A percentile compares a stretch with the other conserved stretches of the same genome.
phyloP scores from a whole-genome alignment of 1,284 basidiomycete genomes.

The Porogramme epimiltina region DNA sequence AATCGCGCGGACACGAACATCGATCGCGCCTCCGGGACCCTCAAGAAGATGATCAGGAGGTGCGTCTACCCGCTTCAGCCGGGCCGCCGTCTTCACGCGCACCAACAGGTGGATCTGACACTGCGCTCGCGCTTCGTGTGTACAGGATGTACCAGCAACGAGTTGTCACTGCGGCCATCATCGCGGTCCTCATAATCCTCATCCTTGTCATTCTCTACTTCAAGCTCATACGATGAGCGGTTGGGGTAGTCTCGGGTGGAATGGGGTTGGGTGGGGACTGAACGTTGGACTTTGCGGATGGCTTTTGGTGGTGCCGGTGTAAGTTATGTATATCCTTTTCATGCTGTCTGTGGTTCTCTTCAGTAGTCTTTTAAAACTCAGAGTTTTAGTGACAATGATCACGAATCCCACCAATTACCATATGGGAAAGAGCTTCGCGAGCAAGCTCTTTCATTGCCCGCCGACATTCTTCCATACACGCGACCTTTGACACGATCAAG shows the following conservation, averaged over 20 bases:
- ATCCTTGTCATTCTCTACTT: constrained; percentile 74
- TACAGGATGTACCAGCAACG: constrained; percentile 82
- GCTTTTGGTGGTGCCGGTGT: constrained; percentile 3
- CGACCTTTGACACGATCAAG: too few species aligned
- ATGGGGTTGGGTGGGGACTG: neutral
- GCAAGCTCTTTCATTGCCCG: too few species aligned
- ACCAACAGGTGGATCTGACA: constrained; percentile 39
- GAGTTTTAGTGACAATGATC: too few species aligned
- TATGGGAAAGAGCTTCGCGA: too few species aligned
- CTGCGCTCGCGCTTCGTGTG: neutral
- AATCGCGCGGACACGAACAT: constrained; percentile 72
- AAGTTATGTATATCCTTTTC: constrained; percentile 17
- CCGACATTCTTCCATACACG: too few species aligned
- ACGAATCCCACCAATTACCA: too few species aligned
- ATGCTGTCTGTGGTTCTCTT: neutral
- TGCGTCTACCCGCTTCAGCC: constrained; percentile 5
- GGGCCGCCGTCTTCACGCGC: constrained; percentile 2
- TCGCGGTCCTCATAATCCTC: constrained; percentile 67
- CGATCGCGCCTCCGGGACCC: constrained; percentile 71
- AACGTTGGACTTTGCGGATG: neutral
- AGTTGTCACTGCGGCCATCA: constrained; percentile 68
- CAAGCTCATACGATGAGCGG: constrained; percentile 50
- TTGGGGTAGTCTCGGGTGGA: too few species aligned
- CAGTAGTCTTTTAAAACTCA: too few species aligned
- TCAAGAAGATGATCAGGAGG: constrained; percentile 78